Base-by-base conservation (phyloP, 805 yeast species). In the Dipodascopsis uninucleata region DNA sequence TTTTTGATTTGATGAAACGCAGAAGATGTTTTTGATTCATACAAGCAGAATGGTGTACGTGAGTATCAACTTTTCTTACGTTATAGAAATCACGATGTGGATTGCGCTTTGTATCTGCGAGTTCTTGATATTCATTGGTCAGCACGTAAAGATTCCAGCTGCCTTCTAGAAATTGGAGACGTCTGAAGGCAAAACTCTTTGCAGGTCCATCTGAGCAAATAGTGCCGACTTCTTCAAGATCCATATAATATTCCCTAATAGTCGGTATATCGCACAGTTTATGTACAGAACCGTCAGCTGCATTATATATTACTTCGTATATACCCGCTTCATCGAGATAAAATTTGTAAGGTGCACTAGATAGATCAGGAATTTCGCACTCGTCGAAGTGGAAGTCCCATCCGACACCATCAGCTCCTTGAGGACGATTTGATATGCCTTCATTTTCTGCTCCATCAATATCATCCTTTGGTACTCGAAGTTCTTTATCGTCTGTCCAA, bases 51-150 rank as follows among this genome's bases (percentile, higher is more conserved):
- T 94, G 98, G 64, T 93, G 99, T 58, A 93, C 96, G 72, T 93
- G 99, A 16, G 97, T 93, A 62, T 90, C 98, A 29, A 93, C 97
- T 64, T 90, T 90, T 69, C 97, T 79, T 34, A 88, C 96, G 60
- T 90, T 90, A 69, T 90, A 90, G 62, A 90, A 93, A 66, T 90
- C 99, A 65, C 99, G 80, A 64, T 93, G 99, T 3, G 97, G 97
- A 55, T 89, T 89, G 49, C 80, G 78, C 66, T 93, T 93, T 7
- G 95, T 82, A 53, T 85, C 93, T 14, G 89, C 80, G 16, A 82
- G 83, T 64, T 93, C 99, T 61, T 87, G 93, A 62, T 85, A 89
- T 61, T 90, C 97, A 62, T 93, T 93, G 57, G 90, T 71, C 50
- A 93, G 67, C 49, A 78, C 77, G 69, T 90, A 93, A 67, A 93